Percentiles rank a stretch among this genome's conserved stretches.
These are phyloP conservation scores for Crepidotus variabilis DNA, from an alignment of 768 basidiomycete genomes.

Conservation along the genomic window DNA sequence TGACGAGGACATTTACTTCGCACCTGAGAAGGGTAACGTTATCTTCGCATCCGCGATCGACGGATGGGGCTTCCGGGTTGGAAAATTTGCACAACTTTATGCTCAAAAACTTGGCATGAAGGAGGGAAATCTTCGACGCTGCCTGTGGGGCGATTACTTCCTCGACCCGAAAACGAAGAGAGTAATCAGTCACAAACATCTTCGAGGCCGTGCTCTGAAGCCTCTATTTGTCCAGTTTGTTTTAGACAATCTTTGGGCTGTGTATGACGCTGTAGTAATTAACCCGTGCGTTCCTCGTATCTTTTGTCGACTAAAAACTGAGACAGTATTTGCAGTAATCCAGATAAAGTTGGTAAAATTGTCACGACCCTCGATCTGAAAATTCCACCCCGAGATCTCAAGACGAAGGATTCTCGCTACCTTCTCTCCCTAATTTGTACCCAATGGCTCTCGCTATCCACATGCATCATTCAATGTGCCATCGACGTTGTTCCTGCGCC, in stretches of 20 bases:
- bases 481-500: constrained; percentile 96
- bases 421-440: constrained; percentile 85
- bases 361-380: constrained; percentile 78
- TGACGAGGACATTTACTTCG: constrained; percentile 97
- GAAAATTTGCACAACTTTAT: constrained; percentile 92
- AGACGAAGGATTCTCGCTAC: constrained; percentile 83
- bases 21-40: constrained; percentile 93
- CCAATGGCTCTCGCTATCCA: constrained; percentile 95
- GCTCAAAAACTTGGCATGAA: constrained; percentile 87
- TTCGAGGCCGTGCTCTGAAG: constrained; percentile 83
- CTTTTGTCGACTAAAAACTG: constrained; percentile 9
- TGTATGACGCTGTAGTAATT: constrained; percentile 85
- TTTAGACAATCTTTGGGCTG: constrained; percentile 94
- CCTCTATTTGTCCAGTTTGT: constrained; percentile 97
- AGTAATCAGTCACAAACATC: constrained; percentile 87
- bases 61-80: constrained; percentile 95
- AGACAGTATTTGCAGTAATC: constrained; percentile 52
- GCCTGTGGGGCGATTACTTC: constrained; percentile 97
- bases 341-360: constrained; percentile 87
- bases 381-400: constrained; percentile 84
- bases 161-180: constrained; percentile 94
- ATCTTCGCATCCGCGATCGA: constrained; percentile 95
- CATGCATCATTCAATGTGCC: constrained; percentile 85
- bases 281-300: constrained; percentile 69
- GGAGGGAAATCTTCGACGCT: constrained; percentile 78